Evolutionary conservation across 1,139 yeast species (phyloP), one percentile per base, ranked within the genome.

Genomic region (Schwanniomyces etchellsii): DNA sequence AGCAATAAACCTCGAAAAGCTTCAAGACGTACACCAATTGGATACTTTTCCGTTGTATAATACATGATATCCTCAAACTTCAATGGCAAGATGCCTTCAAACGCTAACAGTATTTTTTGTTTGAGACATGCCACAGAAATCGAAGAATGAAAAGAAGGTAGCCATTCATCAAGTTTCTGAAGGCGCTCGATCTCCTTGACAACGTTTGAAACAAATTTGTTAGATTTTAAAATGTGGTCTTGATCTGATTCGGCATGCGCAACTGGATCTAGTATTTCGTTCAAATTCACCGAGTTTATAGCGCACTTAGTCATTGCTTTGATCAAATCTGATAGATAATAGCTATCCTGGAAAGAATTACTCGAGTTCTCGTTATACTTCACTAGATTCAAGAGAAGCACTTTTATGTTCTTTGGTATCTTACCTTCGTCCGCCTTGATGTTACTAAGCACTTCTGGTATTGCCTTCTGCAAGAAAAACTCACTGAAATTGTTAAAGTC

Each of bases 361-460:
- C 73, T 81, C 6, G 86, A 68, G 49, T 91, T 93, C 45, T 91
- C 97, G 48, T 89, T 91, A 55, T 78, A 89, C 36, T 84, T 74
- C 35, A 91, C 64, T 36, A 89, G 57, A 44, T 81, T 88, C 31
- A 88, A 57, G 27, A 93, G 44, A 32, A 91, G 72, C 25, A 66
- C 61, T 44, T 75, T 76, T 5, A 86, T 70, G 28, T 68, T 77
- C 2, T 56, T 43, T 0, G 96, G 96, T 16, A 84, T 77, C 35
- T 71, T 73, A 0, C 89, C 93, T 11, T 67, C 61, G 13, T 69
- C 70, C 48, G 83, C 80, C 34, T 75, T 69, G 4, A 86, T 70
- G 3, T 55, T 48, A 6, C 89, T 65, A 30, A 91, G 54, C 2
- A 86, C 77, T 29, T 50, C 44, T 0, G 89, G 81, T 16, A 91